Base-by-base conservation (phyloP, 108 stramenopile species). In the Nannochloropsis salina region DNA sequence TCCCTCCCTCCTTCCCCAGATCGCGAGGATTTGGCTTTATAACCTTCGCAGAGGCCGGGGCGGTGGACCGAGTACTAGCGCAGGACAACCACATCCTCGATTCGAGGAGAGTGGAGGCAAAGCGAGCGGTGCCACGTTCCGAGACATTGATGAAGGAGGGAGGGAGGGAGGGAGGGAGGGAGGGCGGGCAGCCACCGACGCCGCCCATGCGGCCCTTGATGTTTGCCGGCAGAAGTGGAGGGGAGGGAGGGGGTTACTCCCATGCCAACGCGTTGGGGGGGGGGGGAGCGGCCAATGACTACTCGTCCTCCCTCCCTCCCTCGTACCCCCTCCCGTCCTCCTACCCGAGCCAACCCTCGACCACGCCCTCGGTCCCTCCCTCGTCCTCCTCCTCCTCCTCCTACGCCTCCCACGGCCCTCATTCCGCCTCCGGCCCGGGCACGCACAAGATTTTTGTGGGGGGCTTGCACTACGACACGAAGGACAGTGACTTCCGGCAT, bases 11-110 rank as follows among this genome's bases (percentile, higher is more conserved):
- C 47, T 12, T 51, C 47, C 47, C 47, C 12, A 51, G 89, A 80
- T 91, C 90, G 10, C 88, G 91, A 85, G 91, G 91, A 6, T 92
- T 92, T 61, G 91, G 91, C 9, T 92, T 92, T 84, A 91, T 92
- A 43, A 92, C 91, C 42, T 92, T 90, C 85, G 86, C 44, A 44
- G 87, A 89, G 40, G n/a, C 88, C 10, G 74, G 43, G 8, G 82
- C 85, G 42, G 91, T 91, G 11, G 90, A 92, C 79, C 47, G 42
- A 9, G 91, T 88, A 6, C 86, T 92, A 8, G 86, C 89, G 9
- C 80, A 89, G 51, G 89, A 89, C 40, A 85, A 89, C 43, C 91
- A 92, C 87, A 86, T 89, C 42, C 89, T 92, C 22, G 91, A 92
- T 82, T 84, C 82, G 83, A 51, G 91, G 87, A 80, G 83, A 61